These are phyloP conservation scores for Orbilia brochopaga DNA, from an alignment of 2,329 filamentous ascomycete species.

Conservation along the genomic window DNA sequence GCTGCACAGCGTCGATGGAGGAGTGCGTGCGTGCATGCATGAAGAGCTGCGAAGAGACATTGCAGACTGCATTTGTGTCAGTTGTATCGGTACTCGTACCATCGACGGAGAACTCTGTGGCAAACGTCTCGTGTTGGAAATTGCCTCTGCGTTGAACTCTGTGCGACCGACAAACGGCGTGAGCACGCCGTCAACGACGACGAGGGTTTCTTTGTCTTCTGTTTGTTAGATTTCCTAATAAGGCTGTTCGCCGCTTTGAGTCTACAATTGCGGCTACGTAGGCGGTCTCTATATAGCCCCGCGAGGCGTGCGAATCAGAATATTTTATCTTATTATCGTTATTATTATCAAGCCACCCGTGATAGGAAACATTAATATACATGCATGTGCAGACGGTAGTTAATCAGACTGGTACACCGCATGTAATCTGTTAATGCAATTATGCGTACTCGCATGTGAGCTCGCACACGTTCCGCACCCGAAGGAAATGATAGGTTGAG, in stretches of 20 bases:
- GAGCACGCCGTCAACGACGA: background rate
- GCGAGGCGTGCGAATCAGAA: no score
- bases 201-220: background rate
- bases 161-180: constrained; percentile 4
- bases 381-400: no score
- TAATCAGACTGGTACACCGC: no score
- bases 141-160: constrained; percentile 26
- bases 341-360: no score
- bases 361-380: no score
- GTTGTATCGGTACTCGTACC: constrained; percentile 32
- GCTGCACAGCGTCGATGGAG: constrained; percentile 14
- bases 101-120: constrained; percentile 10
- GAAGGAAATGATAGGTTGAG: background rate
- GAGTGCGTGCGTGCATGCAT: constrained; percentile 28
- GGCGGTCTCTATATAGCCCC: no score
- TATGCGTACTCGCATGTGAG: no score
- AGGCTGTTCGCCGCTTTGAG: background rate
- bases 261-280: no score
- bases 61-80: constrained; percentile 1
- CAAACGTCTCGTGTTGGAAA: constrained; percentile 24
- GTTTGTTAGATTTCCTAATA: background rate
- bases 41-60: constrained; percentile 31
- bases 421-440: no score
- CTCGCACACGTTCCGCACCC: background rate
- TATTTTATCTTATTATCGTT: no score